Evolutionary conservation across 1,284 basidiomycete species (phyloP), one percentile per base, ranked within the genome.

Genomic region (Ceratobasidium sp.): DNA sequence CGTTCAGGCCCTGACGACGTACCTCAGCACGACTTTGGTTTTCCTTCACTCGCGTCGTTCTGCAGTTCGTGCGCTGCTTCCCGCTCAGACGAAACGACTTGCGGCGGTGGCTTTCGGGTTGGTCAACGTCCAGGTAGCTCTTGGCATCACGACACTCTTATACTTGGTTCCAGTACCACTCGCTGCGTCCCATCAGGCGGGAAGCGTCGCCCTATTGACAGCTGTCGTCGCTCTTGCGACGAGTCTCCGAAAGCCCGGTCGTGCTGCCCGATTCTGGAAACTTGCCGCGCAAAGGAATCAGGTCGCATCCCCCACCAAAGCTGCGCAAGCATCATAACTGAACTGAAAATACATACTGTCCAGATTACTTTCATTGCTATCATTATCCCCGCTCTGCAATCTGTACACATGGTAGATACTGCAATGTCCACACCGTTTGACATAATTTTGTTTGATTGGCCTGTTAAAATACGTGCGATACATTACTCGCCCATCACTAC

Each of bases 141-240:
- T 99, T 21, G 97, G 97, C 1, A 93, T 99, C 71, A 87, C 89
- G 13, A 99, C 97, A 0, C 81, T 99, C 16, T 78, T 98, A 30
- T 97, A 97, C 78, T 84, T 99, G 71, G 97, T 99, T 0, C 97
- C 97, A 0, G 85, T 95, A 2, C 90, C 92, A 0, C 81, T 99
- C 1, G 97, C 97, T 1, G 91, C 95, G 8, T 85, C 89, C 42
- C 97, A 99, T 77, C 97, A 99, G 78, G 95, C 93, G 0, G 96
- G 96, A 8, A 93, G 93, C 74, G 88, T 99, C 5, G 84, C 90
- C 49, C 81, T 99, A 14, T 80, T 99, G 33, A 94, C 89, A n/a
- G 85, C 90, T 14, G 86, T 95, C 81, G 79, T 95, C 14, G 91
- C 93, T 62, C 77, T 95, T 1, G 80, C 90, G 2, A 82, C 91